These are phyloP conservation scores for Pestalotiopsis sp. DNA, from an alignment of 2,329 filamentous ascomycete genomes.

Conservation along the genomic window DNA sequence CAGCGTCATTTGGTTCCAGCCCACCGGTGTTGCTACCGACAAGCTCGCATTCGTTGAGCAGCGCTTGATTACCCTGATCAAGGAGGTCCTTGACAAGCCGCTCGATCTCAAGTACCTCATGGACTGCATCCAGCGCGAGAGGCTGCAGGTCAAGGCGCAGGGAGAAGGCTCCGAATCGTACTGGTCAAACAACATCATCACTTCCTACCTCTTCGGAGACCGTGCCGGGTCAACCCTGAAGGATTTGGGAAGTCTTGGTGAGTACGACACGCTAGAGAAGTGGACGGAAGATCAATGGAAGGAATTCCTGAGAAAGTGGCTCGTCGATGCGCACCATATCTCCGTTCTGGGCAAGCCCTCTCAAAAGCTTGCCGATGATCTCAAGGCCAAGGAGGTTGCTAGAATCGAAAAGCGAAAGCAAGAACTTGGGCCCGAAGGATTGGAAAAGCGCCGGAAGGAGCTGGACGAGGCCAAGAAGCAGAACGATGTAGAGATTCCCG, in stretches of 20 bases:
- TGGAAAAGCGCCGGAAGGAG: slow-evolving; percentile 73
- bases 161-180: slow-evolving; percentile 81
- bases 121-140: slow-evolving; percentile 82
- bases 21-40: slow-evolving; percentile 84
- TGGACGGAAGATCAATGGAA: slow-evolving; percentile 90
- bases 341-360: slow-evolving; percentile 90
- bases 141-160: slow-evolving; percentile 78
- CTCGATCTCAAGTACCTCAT: slow-evolving; percentile 89
- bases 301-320: slow-evolving; percentile 78
- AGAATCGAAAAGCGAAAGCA: slow-evolving; percentile 79
- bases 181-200: slow-evolving; percentile 84
- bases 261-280: slow-evolving; percentile 69
- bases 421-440: slow-evolving; percentile 77
- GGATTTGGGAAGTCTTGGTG: slow-evolving; percentile 55
- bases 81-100: slow-evolving; percentile 76
- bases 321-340: slow-evolving; percentile 82
- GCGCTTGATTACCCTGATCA: slow-evolving; percentile 80
- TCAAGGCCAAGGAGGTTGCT: slow-evolving; percentile 79
- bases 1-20: slow-evolving; percentile 81
- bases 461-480: slow-evolving; percentile 83
- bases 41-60: slow-evolving; percentile 84
- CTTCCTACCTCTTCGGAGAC: slow-evolving; percentile 87
- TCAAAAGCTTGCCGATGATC: slow-evolving; percentile 72
- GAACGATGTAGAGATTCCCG: slow-evolving; percentile 86
- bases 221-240: slow-evolving; percentile 78